Percentiles rank a stretch among this genome's conserved stretches.
Evolutionary conservation across 2,329 filamentous ascomycete genomes (phyloP).

Genomic region (Fusarium luffae): DNA sequence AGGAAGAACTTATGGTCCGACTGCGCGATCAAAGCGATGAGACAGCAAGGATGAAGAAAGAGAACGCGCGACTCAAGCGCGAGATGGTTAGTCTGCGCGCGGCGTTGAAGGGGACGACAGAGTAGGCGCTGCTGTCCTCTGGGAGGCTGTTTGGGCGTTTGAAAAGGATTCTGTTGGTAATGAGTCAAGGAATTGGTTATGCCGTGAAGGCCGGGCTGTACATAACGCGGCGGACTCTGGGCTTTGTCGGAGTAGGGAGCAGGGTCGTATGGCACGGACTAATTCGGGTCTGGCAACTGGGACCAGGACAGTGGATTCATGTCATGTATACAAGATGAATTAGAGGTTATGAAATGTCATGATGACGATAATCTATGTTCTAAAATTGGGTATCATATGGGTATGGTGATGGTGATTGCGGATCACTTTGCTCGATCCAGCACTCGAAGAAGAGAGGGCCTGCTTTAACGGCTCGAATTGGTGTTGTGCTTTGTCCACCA

Average conservation of each 20-base stretch:
- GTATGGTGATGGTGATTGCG: constrained; percentile 2
- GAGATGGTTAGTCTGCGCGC: constrained; percentile 79
- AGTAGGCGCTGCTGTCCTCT: constrained; percentile 47
- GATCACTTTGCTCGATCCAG: constrained; percentile 63
- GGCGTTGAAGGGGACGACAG: constrained; percentile 59
- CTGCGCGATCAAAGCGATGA: constrained; percentile 83
- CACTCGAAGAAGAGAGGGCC: constrained; percentile 73
- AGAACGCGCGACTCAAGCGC: constrained; percentile 84
- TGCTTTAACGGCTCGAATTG: constrained; percentile 65
- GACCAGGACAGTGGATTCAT: constrained; percentile 28
- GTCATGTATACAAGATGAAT: constrained; percentile 37
- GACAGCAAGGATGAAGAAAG: constrained; percentile 79
- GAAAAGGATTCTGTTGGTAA: constrained; percentile 29
- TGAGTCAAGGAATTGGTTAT: constrained; percentile 30
- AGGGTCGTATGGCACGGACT: constrained; percentile 32
- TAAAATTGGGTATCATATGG: constrained; percentile 20
- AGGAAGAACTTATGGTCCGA: constrained; percentile 78
- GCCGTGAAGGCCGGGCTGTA: constrained; percentile 37
- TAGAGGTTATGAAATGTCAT: constrained; percentile 42
- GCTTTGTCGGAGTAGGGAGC: constrained; percentile 40
- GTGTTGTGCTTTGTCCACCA: constrained; percentile 57
- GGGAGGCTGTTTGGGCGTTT: constrained; percentile 37
- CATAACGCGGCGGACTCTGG: constrained; percentile 33
- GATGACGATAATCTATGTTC: constrained; percentile 38
- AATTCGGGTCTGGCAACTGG: constrained; percentile 40